Percentiles rank a stretch among this genome's conserved stretches.
Conservation (phyloP, 768 basidiomycete genomes). For the Royoungia palumana region DNA sequence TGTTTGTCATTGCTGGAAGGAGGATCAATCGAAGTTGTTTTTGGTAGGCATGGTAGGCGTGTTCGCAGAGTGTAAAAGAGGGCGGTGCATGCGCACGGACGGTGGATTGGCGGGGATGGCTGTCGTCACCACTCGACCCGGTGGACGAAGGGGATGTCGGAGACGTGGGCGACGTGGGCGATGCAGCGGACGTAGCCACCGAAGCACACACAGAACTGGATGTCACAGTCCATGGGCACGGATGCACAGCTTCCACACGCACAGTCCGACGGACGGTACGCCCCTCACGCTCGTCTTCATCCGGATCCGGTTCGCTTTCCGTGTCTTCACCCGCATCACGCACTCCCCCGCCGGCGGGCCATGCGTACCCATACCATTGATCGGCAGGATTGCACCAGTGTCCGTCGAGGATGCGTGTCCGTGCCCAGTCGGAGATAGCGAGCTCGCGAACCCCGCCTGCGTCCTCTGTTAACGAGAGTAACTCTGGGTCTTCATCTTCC, state of each 20-base stretch:
- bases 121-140: constrained; percentile 15
- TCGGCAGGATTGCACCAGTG: constrained; percentile 76
- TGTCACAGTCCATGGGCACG: constrained; percentile 58
- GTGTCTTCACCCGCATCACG: constrained; percentile 25
- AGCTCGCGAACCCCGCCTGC: constrained; percentile 46
- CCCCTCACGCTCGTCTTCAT: constrained; percentile 19
- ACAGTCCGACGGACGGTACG: constrained; percentile 16
- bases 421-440: constrained; percentile 70
- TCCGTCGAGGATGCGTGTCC: constrained; percentile 68
- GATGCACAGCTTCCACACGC: constrained; percentile 37
- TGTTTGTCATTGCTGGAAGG: constrained; percentile 62
- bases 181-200: constrained; percentile 13
- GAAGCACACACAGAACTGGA: constrained; percentile 11
- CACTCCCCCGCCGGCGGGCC: constrained; percentile 38
- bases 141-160: constrained; percentile 13
- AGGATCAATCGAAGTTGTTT: constrained; percentile 60
- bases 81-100: constrained; percentile 56
- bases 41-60: constrained; percentile 55
- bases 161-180: constrained; percentile 25
- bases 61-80: constrained; percentile 60
- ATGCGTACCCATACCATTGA: constrained; percentile 51
- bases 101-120: constrained; percentile 49
- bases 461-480: constrained; percentile 45
- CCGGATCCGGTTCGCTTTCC: constrained; percentile 27
- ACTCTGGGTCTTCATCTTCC: constrained; percentile 44